Evolutionary conservation across 257 asterid species (phyloP).

Genomic region (Jasminum sambac): DNA sequence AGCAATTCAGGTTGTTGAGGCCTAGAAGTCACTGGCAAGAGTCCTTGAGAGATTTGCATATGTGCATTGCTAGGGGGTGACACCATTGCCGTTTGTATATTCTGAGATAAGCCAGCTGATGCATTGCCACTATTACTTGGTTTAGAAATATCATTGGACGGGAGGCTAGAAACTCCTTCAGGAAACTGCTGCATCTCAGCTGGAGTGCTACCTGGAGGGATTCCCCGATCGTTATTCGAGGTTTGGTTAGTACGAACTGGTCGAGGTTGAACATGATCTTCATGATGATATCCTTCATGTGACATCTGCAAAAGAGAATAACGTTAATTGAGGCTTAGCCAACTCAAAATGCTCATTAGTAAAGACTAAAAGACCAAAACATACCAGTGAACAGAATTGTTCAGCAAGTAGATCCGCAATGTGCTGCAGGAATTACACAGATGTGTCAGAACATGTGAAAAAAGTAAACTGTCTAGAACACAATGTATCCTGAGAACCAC

Average conservation of each 20-base stretch:
- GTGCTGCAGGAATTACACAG: slow-evolving; percentile 56
- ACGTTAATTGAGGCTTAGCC: slow-evolving; percentile 11
- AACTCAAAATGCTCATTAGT: not conserved
- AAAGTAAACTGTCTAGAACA: not conserved
- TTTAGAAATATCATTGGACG: slow-evolving; percentile 48
- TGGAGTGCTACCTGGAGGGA: slow-evolving; percentile 35
- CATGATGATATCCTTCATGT: slow-evolving; percentile 69
- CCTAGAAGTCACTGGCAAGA: slow-evolving; percentile 54
- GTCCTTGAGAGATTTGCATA: slow-evolving; percentile 80
- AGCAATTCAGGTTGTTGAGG: slow-evolving; percentile 68
- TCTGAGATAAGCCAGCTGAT: slow-evolving; percentile 49
- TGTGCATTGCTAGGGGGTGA: slow-evolving; percentile 67
- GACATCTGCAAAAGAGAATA: slow-evolving; percentile 55
- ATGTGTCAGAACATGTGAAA: slow-evolving; percentile 30
- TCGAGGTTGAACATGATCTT: slow-evolving; percentile 70
- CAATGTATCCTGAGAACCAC: slow-evolving; percentile 22
- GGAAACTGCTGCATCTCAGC: slow-evolving; percentile 69
- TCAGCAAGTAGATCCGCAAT: slow-evolving; percentile 89
- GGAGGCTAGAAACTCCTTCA: slow-evolving; percentile 60
- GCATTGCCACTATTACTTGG: slow-evolving; percentile 48
- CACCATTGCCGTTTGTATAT: slow-evolving; percentile 52
- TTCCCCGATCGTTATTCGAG: slow-evolving; percentile 45
- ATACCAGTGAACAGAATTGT: slow-evolving; percentile 79
- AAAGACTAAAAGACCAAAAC: slow-evolving; percentile 14
- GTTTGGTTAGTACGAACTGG: slow-evolving; percentile 45